Base-by-base conservation (phyloP, 371 early-diverging fungal genomes). In the Mortierella sp. region DNA sequence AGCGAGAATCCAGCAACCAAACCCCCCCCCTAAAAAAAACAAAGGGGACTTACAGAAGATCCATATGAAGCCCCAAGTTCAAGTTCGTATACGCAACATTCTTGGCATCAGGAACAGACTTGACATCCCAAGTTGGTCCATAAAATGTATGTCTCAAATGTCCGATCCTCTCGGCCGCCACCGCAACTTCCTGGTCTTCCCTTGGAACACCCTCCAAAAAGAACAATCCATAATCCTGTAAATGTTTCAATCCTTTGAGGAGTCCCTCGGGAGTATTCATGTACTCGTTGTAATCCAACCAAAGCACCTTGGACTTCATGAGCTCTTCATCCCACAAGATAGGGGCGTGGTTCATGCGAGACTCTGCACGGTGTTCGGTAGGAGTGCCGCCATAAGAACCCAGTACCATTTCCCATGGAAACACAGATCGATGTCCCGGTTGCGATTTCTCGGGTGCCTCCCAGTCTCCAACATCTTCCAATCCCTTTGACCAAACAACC, bases 51-150 rank as follows among this genome's bases (percentile, higher is more conserved):
- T 92, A 96, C 97, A 97, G 89, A 72, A 97, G 89, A 91, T 97
- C 98, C 98, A 97, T 97, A 84, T 97, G 98, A 74, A 96, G 92
- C 2, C 96, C 97, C 21, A 97, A 91, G 79, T 94, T 92, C 45
- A 97, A 87, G 76, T 91, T 90, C 1, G 98, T 97, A 80, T 97
- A 97, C 16, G 98, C 98, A 83, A 97, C 95, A 87, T 97, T 97
- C 79, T 92, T 94, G 24, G 96, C 94, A 63, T 96, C 89, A 6
- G 94, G 94, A 11, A 94, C 90, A 52, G 92, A 95, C 83, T 94
- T 94, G 52, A 97, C 98, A 89, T 97, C 94, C 93, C 96, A 97
- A 54, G 92, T 92, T 19, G 89, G 82, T 8, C 97, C 97, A 89
- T 97, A 97, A 82, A 97, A 96, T 0, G 97, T 96, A 52, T 96